Evolutionary conservation across 108 stramenopile genomes (phyloP), one percentile per base, ranked within the genome.

Genomic region (Mediolabrus comicus): DNA sequence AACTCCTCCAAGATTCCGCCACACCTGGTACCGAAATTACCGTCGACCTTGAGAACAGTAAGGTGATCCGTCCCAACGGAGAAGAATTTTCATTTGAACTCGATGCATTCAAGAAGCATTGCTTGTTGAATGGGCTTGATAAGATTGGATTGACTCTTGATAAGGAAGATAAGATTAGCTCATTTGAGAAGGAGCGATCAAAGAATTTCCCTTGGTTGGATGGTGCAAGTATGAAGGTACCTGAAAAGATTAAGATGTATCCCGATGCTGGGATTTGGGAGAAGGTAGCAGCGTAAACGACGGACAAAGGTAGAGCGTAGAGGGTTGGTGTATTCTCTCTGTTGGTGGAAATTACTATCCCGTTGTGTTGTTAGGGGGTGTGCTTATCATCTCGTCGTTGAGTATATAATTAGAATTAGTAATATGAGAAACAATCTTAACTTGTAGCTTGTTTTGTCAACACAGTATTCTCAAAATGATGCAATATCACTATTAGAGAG

Each of bases 141-240:
- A 95, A 97, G 82, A 95, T 97, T 71, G 96, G 96, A 12, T 84
- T 95, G 59, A 95, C 96, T 27, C 67, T 97, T 16, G 91, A 90
- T 41, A 95, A 95, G 85, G 78, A 69, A 26, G 91, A 92, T 53
- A 83, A 90, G 74, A 95, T 97, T 57, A 64, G 69, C 28, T 43
- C 74, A 25, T 97, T 95, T 72, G 96, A 97, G 77, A 83, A 46
- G 51, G 46, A 35, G 10, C 85, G 95, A 17, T 84, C 87, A n/a
- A 73, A 64, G 19, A 71, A 80, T 5, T 93, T 66, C 74, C 95
- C 96, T 7, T 97, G 96, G 96, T 77, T 97, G 77, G 95, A 97
- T 69, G 93, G 93, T 58, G 95, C 95, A 22, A 74, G 87, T 14
- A 75, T 91, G 85, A 86, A 86, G 74, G 94, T 95, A 9, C 94